Percentiles rank a stretch among this genome's conserved stretches.
These are phyloP conservation scores for Backusella mclennaniae DNA, from an alignment of 192 early-diverging fungal species.

Conservation along the genomic window DNA sequence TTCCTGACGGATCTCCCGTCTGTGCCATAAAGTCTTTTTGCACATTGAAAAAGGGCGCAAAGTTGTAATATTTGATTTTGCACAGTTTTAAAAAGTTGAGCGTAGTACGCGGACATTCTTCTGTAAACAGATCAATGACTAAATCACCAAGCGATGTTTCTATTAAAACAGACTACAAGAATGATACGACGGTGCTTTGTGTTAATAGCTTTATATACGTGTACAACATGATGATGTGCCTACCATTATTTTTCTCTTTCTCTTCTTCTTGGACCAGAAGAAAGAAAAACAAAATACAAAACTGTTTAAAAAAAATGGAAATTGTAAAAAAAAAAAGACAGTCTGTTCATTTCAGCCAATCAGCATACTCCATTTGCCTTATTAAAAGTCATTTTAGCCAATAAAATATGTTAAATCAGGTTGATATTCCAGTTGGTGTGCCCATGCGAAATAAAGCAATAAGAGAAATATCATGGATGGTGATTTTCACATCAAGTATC, in stretches of 20 bases:
- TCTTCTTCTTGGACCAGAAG: neutral
- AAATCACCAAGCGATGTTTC: constrained; percentile 92
- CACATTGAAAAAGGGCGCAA: constrained; percentile 76
- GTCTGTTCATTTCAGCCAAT: no score
- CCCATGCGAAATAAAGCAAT: no score
- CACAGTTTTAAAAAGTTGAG: constrained; percentile 89
- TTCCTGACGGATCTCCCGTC: constrained; percentile 73
- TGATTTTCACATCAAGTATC: no score
- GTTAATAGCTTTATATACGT: neutral
- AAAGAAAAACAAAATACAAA: neutral
- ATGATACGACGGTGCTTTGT: neutral
- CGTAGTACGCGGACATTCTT: constrained; percentile 65
- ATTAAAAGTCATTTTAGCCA: no score
- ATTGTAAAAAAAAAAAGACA: no score
- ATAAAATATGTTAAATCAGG: no score
- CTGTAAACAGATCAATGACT: constrained; percentile 81
- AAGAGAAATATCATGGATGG: no score
- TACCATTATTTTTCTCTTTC: neutral
- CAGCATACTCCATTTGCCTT: no score
- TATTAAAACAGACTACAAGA: constrained; percentile 59
- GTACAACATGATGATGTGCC: no score
- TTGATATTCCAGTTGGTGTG: no score
- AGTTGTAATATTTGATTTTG: constrained; percentile 90
- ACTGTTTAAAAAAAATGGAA: no score
- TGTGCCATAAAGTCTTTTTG: constrained; percentile 79